These are phyloP conservation scores for Lepidium didymum DNA, from an alignment of 345 rosid genomes.

Conservation along the genomic window DNA sequence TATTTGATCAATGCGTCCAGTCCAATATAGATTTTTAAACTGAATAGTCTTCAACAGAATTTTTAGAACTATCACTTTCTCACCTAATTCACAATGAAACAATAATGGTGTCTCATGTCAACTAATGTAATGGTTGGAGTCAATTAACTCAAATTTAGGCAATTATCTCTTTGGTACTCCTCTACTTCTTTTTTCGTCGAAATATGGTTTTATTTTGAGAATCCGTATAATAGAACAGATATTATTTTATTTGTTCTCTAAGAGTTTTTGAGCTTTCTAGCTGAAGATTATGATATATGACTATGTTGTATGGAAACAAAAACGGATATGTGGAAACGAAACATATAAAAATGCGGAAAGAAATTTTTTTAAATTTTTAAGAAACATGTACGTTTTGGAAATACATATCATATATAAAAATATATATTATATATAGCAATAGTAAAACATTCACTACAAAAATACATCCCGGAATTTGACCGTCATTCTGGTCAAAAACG, in stretches of 20 bases:
- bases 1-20: not conserved
- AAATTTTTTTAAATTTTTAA: too few species aligned
- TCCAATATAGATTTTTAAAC: not conserved
- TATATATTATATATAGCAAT: too few species aligned
- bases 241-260: not conserved
- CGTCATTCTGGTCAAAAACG: too few species aligned
- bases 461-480: too few species aligned
- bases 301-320: too few species aligned
- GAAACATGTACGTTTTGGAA: too few species aligned
- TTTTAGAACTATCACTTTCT: constrained; percentile 18
- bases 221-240: not conserved
- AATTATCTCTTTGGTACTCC: not conserved
- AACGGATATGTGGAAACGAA: too few species aligned
- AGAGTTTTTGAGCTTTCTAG: not conserved
- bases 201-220: not conserved
- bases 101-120: not conserved
- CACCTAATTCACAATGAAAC: constrained; percentile 4
- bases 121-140: constrained; percentile 16
- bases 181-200: not conserved
- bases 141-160: not conserved
- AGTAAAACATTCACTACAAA: too few species aligned
- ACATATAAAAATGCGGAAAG: too few species aligned
- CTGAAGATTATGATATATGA: too few species aligned
- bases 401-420: too few species aligned
- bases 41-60: constrained; percentile 18